Evolutionary conservation across 768 basidiomycete genomes (phyloP).

Genomic region (Boletus tylopilopsis): DNA sequence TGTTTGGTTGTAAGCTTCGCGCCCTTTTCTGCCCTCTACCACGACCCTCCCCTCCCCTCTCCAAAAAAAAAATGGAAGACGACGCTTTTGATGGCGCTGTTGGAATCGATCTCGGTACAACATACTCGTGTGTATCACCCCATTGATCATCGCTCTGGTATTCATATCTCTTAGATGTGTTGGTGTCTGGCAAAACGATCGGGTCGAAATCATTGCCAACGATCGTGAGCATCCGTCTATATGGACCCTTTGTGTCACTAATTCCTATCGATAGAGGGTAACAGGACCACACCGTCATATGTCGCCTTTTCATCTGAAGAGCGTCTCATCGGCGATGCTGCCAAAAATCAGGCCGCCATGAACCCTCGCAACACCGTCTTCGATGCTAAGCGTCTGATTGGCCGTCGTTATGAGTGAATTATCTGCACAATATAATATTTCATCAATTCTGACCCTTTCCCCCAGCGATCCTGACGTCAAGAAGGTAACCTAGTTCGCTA

Average conservation of each 20-base stretch:
- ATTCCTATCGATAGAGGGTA: slow-evolving; percentile 65
- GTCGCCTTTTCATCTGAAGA: slow-evolving; percentile 97
- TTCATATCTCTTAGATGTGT: slow-evolving; percentile 66
- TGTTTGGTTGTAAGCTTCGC: too few relatives aligned
- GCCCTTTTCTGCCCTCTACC: slow-evolving; percentile 30
- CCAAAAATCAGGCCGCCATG: slow-evolving; percentile 99
- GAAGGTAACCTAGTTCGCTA: slow-evolving; percentile 44
- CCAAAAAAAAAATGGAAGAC: slow-evolving; percentile 74
- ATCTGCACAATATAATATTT: not conserved
- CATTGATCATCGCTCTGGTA: slow-evolving; percentile 18
- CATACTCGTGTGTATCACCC: slow-evolving; percentile 73
- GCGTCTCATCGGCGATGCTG: slow-evolving; percentile 98
- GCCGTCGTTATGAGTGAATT: slow-evolving; percentile 89
- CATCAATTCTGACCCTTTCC: slow-evolving; percentile 3
- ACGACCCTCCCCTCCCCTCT: slow-evolving; percentile 27
- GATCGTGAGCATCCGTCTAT: slow-evolving; percentile 61
- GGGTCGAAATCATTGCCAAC: slow-evolving; percentile 98
- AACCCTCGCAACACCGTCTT: slow-evolving; percentile 99
- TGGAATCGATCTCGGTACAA: slow-evolving; percentile 96
- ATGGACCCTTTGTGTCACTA: not conserved
- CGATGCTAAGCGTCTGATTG: slow-evolving; percentile 98
- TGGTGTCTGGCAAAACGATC: slow-evolving; percentile 99
- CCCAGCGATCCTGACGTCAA: slow-evolving; percentile 89
- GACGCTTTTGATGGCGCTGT: slow-evolving; percentile 87
- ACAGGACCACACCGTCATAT: slow-evolving; percentile 98